Evolutionary conservation across 140 eudicot species (phyloP), one percentile per base, ranked within the genome.

Genomic region (Bidens hawaiensis): DNA sequence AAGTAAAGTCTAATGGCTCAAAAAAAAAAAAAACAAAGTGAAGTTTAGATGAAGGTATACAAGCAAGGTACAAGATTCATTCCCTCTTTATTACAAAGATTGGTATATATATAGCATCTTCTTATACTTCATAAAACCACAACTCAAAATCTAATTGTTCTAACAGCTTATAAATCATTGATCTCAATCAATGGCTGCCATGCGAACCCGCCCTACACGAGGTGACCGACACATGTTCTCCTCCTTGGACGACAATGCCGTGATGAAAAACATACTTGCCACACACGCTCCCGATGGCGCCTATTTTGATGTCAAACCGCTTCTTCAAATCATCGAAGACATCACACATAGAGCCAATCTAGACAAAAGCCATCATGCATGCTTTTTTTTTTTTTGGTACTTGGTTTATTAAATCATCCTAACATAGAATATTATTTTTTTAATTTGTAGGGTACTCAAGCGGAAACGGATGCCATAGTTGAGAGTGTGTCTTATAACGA

Each of bases 251-350:
- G 99, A 93, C 68, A 78, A 50, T 59, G 89, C 81, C 75, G 77
- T 93, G 87, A 75, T 78, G 83, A 93, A 74, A 71, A 94, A 85
- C 49, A 75, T 88, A 8, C 61, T 48, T n/a, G 77, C 80, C 10
- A 85, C 87, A 11, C 99, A 93, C 52, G 62, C 83, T 12, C 96
- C 90, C 2, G 99, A 88, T 53, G 86, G 84, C 34, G 76, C 85
- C 9, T 75, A 65, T 6, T 67, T 80, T 42, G 81, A 91, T 17
- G 85, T 85, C 56, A 67, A 64, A 26, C 96, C 91, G 1, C 64
- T 91, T 19, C 83, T 91, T 17, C 60, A 74, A 36, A 75, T 91
- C 73, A 64, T 91, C 5, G 95, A 85, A 81, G 96, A 87, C 40
- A 81, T 93, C 69, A 51, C 85, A 76, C 73, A 75, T 19, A 87